Evolutionary conservation across 106 monocot species (phyloP).

Genomic region (Acanthochlamys bracteata): DNA sequence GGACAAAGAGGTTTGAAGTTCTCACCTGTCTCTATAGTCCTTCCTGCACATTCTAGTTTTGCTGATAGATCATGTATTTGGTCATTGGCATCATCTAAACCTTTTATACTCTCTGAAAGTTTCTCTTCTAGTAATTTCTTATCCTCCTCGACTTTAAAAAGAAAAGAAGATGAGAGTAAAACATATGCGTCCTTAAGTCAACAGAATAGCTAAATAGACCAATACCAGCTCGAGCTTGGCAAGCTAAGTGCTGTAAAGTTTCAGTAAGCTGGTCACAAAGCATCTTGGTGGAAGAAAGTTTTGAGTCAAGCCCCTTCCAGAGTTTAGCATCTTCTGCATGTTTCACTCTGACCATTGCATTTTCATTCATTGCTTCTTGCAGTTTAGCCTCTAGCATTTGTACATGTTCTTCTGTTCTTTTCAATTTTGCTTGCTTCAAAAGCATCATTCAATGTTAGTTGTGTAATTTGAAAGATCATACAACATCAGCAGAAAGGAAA

Average conservation of each 20-base stretch:
- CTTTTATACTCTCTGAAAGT: constrained; percentile 47
- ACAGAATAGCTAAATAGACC: constrained; percentile 3
- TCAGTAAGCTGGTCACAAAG: constrained; percentile 82
- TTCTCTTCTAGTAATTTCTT: constrained; percentile 70
- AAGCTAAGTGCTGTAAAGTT: constrained; percentile 57
- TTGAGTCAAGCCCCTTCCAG: constrained; percentile 84
- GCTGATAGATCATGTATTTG: constrained; percentile 39
- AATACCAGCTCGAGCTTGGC: constrained; percentile 59
- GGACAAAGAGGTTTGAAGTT: background rate
- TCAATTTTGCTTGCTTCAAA: constrained; percentile 70
- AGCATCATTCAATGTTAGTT: too few species aligned
- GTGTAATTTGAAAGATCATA: too few species aligned
- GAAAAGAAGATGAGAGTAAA: background rate
- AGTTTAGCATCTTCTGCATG: constrained; percentile 82
- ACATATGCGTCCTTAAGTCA: too few species aligned
- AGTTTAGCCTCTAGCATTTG: constrained; percentile 66
- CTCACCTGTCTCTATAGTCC: constrained; percentile 46
- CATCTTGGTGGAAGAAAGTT: constrained; percentile 73
- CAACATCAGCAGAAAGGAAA: too few species aligned
- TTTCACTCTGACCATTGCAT: constrained; percentile 75
- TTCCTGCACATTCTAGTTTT: constrained; percentile 54
- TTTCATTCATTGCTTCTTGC: constrained; percentile 76
- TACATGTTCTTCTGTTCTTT: constrained; percentile 72
- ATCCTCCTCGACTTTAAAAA: constrained; percentile 74
- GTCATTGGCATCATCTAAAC: constrained; percentile 51